A percentile compares a stretch with the other conserved stretches of the same genome.
phyloP scores from a whole-genome alignment of 176 grass and related monocot species.

The Elaeis guineensis region DNA sequence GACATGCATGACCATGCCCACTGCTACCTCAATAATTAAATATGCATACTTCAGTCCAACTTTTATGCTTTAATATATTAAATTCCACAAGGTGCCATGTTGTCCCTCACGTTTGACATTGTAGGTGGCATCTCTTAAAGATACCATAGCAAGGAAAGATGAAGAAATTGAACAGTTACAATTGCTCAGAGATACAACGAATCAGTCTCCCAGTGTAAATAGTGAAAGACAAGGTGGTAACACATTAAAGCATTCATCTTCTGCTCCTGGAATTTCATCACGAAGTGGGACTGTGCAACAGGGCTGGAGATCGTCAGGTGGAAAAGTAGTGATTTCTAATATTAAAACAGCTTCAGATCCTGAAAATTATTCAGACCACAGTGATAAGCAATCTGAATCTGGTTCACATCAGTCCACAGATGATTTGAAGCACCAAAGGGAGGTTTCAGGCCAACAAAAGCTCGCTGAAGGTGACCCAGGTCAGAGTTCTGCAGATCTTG shows the following conservation, averaged over 20 bases:
- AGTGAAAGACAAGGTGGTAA: neutral
- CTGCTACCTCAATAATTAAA: no score
- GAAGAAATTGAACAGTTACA: slow-evolving; percentile 15
- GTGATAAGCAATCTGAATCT: slow-evolving; percentile 14
- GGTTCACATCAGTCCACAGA: slow-evolving; percentile 3
- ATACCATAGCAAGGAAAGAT: slow-evolving; percentile 15
- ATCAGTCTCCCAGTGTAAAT: neutral
- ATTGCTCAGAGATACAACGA: neutral
- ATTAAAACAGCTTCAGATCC: neutral
- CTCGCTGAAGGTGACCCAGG: neutral
- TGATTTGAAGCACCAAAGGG: neutral
- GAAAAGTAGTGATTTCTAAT: neutral
- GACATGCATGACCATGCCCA: no score
- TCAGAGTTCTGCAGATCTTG: slow-evolving; percentile 6
- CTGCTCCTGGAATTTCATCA: neutral
- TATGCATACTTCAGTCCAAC: no score
- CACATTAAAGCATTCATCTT: neutral
- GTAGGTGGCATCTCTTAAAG: slow-evolving; percentile 14
- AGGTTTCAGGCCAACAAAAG: neutral
- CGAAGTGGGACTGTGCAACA: neutral
- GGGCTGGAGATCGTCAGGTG: neutral
- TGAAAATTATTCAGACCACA: neutral
- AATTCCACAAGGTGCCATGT: no score
- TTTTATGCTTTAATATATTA: no score
- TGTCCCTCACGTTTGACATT: neutral